These are phyloP conservation scores for Aureobasidium sp. DNA, from an alignment of 2,329 filamentous ascomycete species.

Conservation along the genomic window DNA sequence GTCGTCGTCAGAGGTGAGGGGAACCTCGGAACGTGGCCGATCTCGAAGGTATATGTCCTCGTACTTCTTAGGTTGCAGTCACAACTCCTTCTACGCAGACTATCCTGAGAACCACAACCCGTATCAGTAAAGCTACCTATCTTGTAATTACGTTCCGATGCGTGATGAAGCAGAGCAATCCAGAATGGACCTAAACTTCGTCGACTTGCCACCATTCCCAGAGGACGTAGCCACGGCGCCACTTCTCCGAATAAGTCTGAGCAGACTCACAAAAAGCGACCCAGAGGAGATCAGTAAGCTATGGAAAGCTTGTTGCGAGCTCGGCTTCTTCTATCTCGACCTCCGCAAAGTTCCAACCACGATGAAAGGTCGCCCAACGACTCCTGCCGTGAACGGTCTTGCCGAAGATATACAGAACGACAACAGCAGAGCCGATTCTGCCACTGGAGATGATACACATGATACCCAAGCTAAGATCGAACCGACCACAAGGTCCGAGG, in stretches of 20 bases:
- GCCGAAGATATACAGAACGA: slow-evolving; percentile 3
- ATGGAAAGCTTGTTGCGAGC: slow-evolving; percentile 36
- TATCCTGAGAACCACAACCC: too few species aligned
- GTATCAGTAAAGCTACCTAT: too few species aligned
- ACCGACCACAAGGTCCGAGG: neutral
- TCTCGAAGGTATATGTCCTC: neutral
- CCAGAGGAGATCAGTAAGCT: slow-evolving; percentile 30
- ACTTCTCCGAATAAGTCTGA: slow-evolving; percentile 33
- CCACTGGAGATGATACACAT: neutral
- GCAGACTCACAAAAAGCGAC: slow-evolving; percentile 29
- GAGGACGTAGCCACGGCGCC: slow-evolving; percentile 34
- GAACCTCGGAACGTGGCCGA: slow-evolving; percentile 4
- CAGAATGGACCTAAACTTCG: slow-evolving; percentile 20
- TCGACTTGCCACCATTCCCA: slow-evolving; percentile 37
- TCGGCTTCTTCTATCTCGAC: slow-evolving; percentile 54
- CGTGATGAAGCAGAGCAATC: neutral
- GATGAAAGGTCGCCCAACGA: neutral
- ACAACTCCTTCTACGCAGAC: neutral
- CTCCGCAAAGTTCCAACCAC: slow-evolving; percentile 26
- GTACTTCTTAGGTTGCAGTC: neutral
- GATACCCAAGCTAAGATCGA: neutral
- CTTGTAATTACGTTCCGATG: neutral
- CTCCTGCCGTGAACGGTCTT: slow-evolving; percentile 2
- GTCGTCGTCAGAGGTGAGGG: neutral
- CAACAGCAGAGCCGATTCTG: neutral